Percentiles rank a stretch among this genome's conserved stretches.
These are phyloP conservation scores for Suillus clintonianus DNA, from an alignment of 768 basidiomycete species.

Conservation along the genomic window DNA sequence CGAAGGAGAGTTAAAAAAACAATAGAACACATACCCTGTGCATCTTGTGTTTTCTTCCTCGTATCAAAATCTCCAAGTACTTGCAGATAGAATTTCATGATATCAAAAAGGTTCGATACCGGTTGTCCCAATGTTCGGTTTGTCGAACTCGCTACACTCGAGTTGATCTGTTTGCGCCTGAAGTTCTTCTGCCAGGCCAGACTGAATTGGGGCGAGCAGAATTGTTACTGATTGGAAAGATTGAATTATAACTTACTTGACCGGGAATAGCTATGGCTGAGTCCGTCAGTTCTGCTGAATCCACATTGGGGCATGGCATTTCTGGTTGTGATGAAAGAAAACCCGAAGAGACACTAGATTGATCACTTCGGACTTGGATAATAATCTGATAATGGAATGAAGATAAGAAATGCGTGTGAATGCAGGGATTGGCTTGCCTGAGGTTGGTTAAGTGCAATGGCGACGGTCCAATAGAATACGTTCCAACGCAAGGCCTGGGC, in stretches of 20 bases:
- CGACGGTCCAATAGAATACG: slow-evolving; percentile 49
- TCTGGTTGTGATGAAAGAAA: neutral
- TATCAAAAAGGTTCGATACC: slow-evolving; percentile 67
- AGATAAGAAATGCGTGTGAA: neutral
- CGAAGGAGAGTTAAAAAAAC: neutral
- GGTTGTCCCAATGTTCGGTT: slow-evolving; percentile 18
- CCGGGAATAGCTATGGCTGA: neutral
- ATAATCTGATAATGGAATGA: neutral
- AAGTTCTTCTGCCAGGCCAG: slow-evolving; percentile 54
- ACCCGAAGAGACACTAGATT: neutral
- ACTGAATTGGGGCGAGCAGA: slow-evolving; percentile 39
- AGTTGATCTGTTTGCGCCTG: slow-evolving; percentile 53
- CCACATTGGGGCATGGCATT: no score
- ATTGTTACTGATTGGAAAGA: slow-evolving; percentile 58
- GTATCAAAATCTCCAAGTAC: slow-evolving; percentile 31
- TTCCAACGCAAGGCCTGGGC: neutral
- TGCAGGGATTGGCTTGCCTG: slow-evolving; percentile 30
- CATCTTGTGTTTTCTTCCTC: slow-evolving; percentile 50
- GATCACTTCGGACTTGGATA: neutral
- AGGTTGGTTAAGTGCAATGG: slow-evolving; percentile 57
- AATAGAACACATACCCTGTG: slow-evolving; percentile 33
- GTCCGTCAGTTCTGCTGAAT: neutral
- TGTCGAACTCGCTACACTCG: slow-evolving; percentile 19
- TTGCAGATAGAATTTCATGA: slow-evolving; percentile 46
- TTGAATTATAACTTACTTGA: slow-evolving; percentile 76